A percentile compares a stretch with the other conserved stretches of the same genome.
Conservation (phyloP, 148 eudicot genomes). For the Heliamphora exappendiculata region DNA sequence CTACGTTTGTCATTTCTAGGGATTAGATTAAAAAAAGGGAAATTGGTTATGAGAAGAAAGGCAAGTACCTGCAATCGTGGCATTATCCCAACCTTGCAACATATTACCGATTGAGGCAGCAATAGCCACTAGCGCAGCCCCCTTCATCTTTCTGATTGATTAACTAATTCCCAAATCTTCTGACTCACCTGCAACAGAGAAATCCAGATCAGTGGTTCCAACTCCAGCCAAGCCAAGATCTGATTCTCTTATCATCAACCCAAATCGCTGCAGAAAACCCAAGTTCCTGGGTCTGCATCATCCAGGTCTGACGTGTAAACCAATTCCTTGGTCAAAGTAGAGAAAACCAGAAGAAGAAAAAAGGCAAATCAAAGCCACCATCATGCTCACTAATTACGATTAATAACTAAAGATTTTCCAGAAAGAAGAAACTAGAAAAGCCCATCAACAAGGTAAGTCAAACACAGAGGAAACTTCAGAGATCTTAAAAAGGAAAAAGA, state of each 20-base stretch:
- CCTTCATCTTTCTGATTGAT: conserved; percentile 35
- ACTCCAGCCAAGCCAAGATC: conserved; percentile 10
- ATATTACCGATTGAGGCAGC: conserved; percentile 72
- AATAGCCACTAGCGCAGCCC: conserved; percentile 63
- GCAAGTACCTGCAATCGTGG: conserved; percentile 60
- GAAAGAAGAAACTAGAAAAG: not conserved
- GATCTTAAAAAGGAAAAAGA: not conserved
- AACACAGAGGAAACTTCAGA: not conserved
- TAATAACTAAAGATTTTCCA: not conserved
- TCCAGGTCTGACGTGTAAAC: not conserved
- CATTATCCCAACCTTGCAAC: conserved; percentile 86
- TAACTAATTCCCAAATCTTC: not conserved
- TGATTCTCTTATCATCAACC: not conserved
- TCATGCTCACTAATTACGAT: not conserved
- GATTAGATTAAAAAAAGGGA: not conserved
- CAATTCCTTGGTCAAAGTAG: not conserved
- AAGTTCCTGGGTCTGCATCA: not conserved
- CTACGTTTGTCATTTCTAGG: not conserved
- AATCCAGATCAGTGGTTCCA: not conserved
- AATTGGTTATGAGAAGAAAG: not conserved
- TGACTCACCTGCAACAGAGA: not conserved
- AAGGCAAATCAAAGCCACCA: not conserved
- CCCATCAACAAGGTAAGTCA: not conserved
- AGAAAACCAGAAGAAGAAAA: not conserved
- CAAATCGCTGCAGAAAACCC: not conserved